phyloP scores from a whole-genome alignment of 495 filamentous ascomycete species.

The Trichoderma gamsii region DNA sequence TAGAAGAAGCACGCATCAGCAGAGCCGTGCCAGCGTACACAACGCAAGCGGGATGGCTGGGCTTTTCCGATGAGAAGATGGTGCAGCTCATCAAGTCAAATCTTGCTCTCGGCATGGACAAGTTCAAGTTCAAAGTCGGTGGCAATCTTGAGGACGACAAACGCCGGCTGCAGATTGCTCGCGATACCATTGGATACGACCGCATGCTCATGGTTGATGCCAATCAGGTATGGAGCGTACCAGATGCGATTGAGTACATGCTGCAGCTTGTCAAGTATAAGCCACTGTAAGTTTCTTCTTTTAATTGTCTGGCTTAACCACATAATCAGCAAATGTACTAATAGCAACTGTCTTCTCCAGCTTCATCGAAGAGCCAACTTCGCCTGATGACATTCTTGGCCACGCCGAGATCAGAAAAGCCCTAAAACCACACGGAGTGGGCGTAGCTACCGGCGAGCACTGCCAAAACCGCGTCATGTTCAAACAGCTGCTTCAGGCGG shows the following conservation, averaged over 20 bases:
- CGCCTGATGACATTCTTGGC: conserved; percentile 84
- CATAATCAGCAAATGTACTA: neutral
- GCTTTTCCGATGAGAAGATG: conserved; percentile 83
- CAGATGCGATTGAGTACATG: conserved; percentile 88
- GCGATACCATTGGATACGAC: conserved; percentile 81
- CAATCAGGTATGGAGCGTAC: conserved; percentile 91
- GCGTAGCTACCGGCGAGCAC: conserved; percentile 95
- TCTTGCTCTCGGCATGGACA: conserved; percentile 64
- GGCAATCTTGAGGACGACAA: conserved; percentile 65
- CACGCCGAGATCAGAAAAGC: conserved; percentile 80
- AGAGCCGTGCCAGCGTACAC: conserved; percentile 85
- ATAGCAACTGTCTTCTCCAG: conserved; percentile 34
- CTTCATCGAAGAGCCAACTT: conserved; percentile 96
- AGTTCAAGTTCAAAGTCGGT: conserved; percentile 94
- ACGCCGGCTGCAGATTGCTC: conserved; percentile 62
- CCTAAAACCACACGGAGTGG: conserved; percentile 65
- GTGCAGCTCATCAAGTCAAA: conserved; percentile 63
- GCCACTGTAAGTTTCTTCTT: conserved; percentile 51
- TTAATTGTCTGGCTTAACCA: too few relatives aligned
- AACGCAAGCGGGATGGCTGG: conserved; percentile 84
- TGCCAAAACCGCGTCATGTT: conserved; percentile 92
- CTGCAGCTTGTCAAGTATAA: conserved; percentile 71
- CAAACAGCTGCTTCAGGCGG: conserved; percentile 78
- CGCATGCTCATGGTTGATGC: conserved; percentile 91
- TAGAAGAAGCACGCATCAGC: conserved; percentile 62